A percentile compares a stretch with the other conserved stretches of the same genome.
These are phyloP conservation scores for Senna siamea DNA, from an alignment of 306 rosid genomes.

Conservation along the genomic window DNA sequence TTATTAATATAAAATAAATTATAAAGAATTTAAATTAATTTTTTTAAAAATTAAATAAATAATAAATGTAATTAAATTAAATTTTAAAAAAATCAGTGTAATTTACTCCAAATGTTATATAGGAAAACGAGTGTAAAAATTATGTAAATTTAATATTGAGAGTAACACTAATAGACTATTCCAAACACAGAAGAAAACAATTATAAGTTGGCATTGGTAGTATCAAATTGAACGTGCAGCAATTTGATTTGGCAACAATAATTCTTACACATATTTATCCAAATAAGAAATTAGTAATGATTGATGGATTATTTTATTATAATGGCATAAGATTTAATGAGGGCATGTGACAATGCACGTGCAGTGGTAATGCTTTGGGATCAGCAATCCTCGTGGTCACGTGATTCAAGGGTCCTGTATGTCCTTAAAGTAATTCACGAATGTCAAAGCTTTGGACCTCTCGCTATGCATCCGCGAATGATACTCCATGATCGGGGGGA, in stretches of 20 bases:
- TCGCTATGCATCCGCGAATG: neutral
- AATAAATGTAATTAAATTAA: too few relatives aligned
- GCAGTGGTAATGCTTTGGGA: constrained; percentile 6
- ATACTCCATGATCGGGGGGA: neutral
- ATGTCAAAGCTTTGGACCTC: neutral
- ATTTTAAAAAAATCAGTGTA: too few relatives aligned
- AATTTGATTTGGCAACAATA: neutral
- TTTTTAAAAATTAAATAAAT: too few relatives aligned
- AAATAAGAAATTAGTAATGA: neutral
- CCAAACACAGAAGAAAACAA: too few relatives aligned
- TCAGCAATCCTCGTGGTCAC: neutral
- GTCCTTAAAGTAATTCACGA: neutral
- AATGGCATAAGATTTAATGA: neutral
- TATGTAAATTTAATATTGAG: too few relatives aligned
- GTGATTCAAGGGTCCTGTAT: neutral
- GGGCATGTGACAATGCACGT: neutral
- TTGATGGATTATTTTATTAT: neutral
- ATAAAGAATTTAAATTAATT: too few relatives aligned
- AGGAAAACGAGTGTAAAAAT: too few relatives aligned
- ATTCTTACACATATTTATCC: neutral
- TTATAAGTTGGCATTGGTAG: too few relatives aligned
- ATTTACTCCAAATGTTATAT: too few relatives aligned
- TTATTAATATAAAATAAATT: too few relatives aligned
- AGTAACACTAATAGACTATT: too few relatives aligned
- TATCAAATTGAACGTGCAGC: too few relatives aligned